Percentiles rank a stretch among this genome's conserved stretches.
Evolutionary conservation across 371 early-diverging fungal species (phyloP).

Genomic region (Mortierella sp.): DNA sequence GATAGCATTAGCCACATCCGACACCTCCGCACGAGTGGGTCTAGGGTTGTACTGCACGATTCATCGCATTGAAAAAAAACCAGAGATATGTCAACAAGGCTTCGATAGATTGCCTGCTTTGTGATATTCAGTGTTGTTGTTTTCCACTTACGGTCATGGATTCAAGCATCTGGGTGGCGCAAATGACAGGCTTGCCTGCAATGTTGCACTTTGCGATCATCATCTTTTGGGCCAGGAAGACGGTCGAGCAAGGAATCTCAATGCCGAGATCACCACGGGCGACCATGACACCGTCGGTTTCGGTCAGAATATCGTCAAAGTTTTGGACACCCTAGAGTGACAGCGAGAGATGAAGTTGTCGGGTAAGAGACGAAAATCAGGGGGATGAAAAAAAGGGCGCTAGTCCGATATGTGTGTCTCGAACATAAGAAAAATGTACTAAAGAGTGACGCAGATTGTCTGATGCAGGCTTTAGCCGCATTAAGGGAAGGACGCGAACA

Average conservation of each 20-base stretch:
- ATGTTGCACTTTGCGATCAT: conserved; percentile 95
- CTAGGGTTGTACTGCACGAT: conserved; percentile 77
- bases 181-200: conserved; percentile 94
- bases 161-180: conserved; percentile 99
- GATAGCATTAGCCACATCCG: conserved; percentile 98
- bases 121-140: not conserved
- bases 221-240: conserved; percentile 95
- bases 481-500: not conserved
- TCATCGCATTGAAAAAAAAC: not conserved
- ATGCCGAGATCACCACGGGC: conserved; percentile 98
- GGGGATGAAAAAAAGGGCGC: not conserved
- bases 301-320: conserved; percentile 94
- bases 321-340: conserved; percentile 72
- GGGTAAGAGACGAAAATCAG: not conserved
- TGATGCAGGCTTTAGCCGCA: conserved; percentile 15
- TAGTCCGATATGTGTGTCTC: not conserved
- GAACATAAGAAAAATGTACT: too few relatives aligned
- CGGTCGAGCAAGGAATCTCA: conserved; percentile 92
- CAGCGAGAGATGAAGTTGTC: not conserved
- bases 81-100: not conserved
- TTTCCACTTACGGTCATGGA: conserved; percentile 83
- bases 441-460: not conserved
- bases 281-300: conserved; percentile 98
- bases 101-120: not conserved
- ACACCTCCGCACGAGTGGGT: conserved; percentile 98